Percentiles rank a stretch among this genome's conserved stretches.
Evolutionary conservation across 257 asterid genomes (phyloP).

Genomic region (Salvia splendens): DNA sequence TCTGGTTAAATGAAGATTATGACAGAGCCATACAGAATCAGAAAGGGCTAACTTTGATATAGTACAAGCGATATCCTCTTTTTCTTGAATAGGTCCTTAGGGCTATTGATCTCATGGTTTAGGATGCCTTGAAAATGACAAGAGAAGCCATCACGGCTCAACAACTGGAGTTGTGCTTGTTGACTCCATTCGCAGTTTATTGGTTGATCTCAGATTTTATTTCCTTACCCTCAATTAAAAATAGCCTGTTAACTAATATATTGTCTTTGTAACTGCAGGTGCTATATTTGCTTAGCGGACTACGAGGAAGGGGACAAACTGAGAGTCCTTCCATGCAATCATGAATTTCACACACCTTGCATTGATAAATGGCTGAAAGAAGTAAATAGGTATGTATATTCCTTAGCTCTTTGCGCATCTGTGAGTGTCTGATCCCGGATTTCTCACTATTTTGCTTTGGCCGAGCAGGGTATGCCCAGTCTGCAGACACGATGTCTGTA

Average conservation of each 20-base stretch:
- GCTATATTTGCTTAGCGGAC: constrained; percentile 73
- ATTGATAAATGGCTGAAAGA: constrained; percentile 88
- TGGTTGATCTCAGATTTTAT: neutral
- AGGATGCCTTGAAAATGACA: neutral
- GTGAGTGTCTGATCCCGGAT: neutral
- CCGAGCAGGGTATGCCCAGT: constrained; percentile 74
- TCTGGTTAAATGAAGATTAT: neutral
- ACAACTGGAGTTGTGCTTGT: neutral
- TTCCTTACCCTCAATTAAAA: neutral
- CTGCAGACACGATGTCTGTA: constrained; percentile 73
- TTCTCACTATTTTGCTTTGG: constrained; percentile 29
- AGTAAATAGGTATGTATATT: constrained; percentile 58
- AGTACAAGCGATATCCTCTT: neutral
- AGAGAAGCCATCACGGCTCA: neutral
- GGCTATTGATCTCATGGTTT: neutral
- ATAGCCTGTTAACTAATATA: neutral
- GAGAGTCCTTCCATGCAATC: constrained; percentile 81
- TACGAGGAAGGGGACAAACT: constrained; percentile 74
- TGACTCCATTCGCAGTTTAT: neutral
- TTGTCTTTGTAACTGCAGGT: constrained; percentile 40
- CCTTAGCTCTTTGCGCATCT: neutral
- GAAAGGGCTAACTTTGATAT: neutral
- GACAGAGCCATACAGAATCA: neutral
- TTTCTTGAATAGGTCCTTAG: neutral
- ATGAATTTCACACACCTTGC: constrained; percentile 68